Evolutionary conservation across 441 rosid species (phyloP).

Genomic region (Brassica balearica): DNA sequence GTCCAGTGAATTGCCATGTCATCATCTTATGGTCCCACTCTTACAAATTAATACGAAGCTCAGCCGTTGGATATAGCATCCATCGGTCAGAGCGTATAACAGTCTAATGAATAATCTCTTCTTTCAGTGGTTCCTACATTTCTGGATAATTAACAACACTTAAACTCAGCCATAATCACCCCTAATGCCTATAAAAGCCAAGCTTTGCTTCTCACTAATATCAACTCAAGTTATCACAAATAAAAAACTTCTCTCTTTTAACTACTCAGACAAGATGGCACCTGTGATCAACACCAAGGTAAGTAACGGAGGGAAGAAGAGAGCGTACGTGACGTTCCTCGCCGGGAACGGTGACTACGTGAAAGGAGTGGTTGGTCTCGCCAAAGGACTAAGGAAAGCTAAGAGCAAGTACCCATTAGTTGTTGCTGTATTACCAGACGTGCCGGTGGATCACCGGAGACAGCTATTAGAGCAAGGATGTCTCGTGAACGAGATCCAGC

Average conservation of each 20-base stretch:
- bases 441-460: slow-evolving; percentile 61
- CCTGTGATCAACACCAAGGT: slow-evolving; percentile 57
- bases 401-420: slow-evolving; percentile 60
- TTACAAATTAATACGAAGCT: neutral
- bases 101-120: neutral
- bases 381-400: slow-evolving; percentile 61
- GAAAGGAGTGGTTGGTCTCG: slow-evolving; percentile 69
- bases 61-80: neutral
- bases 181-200: slow-evolving; percentile 16
- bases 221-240: slow-evolving; percentile 21
- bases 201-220: slow-evolving; percentile 23
- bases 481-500: slow-evolving; percentile 62
- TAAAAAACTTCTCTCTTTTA: neutral
- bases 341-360: slow-evolving; percentile 74
- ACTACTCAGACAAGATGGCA: slow-evolving; percentile 52
- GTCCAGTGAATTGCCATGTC: slow-evolving; percentile 4
- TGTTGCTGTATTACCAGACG: slow-evolving; percentile 69
- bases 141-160: slow-evolving; percentile 2
- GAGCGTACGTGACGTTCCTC: slow-evolving; percentile 68
- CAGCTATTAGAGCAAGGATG: slow-evolving; percentile 60
- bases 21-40: neutral
- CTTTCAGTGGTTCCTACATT: neutral
- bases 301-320: slow-evolving; percentile 29
- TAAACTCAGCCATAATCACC: slow-evolving; percentile 1
- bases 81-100: neutral